Percentiles rank a stretch among this genome's conserved stretches.
These are phyloP conservation scores for Plasmodium sp. DNA, from an alignment of 169 alveolate genomes.

Conservation along the genomic window DNA sequence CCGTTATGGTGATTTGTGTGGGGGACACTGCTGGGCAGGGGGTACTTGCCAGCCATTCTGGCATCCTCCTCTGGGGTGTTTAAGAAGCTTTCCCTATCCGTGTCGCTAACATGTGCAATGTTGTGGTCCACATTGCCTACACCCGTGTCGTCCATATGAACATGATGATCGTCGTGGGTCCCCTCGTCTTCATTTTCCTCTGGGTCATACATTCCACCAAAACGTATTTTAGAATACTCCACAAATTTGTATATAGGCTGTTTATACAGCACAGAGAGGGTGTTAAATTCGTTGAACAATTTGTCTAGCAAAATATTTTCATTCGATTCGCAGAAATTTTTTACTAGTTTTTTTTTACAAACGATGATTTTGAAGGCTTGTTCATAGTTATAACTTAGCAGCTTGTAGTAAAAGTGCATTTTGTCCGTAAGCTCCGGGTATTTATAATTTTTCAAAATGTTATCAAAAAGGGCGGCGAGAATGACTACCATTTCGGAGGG, in stretches of 20 bases:
- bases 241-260: constrained; percentile 51
- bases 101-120: background rate
- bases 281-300: constrained; percentile 61
- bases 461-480: constrained; percentile 86
- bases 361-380: constrained; percentile 73
- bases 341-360: constrained; percentile 69
- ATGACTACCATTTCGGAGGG: constrained; percentile 96
- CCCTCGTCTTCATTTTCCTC: constrained; percentile 18
- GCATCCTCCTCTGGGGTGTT: background rate
- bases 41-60: background rate
- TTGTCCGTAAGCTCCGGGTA: constrained; percentile 75
- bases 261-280: constrained; percentile 67
- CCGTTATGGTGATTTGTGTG: background rate
- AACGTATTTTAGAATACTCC: constrained; percentile 54
- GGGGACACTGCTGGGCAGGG: background rate
- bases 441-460: constrained; percentile 77
- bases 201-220: constrained; percentile 57
- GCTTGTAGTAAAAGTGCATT: constrained; percentile 51
- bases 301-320: constrained; percentile 72
- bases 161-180: background rate
- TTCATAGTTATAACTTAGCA: constrained; percentile 72
- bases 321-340: constrained; percentile 67
- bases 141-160: background rate
- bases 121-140: background rate
- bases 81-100: background rate